Conservation (phyloP, 257 asterid species). For the Echites panduratus region DNA sequence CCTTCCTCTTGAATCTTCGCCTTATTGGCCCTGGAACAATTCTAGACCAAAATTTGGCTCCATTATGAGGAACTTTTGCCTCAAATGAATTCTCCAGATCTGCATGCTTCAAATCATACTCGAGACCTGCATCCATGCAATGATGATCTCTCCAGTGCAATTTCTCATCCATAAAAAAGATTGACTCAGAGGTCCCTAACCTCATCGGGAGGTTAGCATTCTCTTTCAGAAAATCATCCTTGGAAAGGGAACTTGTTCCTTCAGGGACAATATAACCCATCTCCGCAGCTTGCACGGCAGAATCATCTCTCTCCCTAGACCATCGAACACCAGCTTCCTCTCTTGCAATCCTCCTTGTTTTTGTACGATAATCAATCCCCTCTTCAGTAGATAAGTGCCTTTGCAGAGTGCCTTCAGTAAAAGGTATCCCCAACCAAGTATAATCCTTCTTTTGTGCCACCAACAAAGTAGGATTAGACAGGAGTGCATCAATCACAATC, state of each 20-base stretch:
- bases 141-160: conserved; percentile 94
- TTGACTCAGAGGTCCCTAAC: conserved; percentile 49
- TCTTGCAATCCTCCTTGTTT: conserved; percentile 71
- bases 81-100: conserved; percentile 96
- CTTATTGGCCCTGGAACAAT: conserved; percentile 50
- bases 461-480: conserved; percentile 69
- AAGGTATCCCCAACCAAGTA: conserved; percentile 95
- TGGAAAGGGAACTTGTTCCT: conserved; percentile 35
- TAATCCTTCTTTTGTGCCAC: conserved; percentile 73
- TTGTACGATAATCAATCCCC: conserved; percentile 88
- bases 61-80: conserved; percentile 49
- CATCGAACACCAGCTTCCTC: conserved; percentile 72
- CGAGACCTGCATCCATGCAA: conserved; percentile 94
- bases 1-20: conserved; percentile 65
- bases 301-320: conserved; percentile 74
- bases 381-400: conserved; percentile 82
- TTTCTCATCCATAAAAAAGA: conserved; percentile 65
- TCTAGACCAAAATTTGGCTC: conserved; percentile 57
- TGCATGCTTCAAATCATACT: conserved; percentile 91
- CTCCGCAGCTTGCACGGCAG: conserved; percentile 75
- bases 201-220: conserved; percentile 40
- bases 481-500: conserved; percentile 82
- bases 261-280: conserved; percentile 67
- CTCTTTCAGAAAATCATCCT: conserved; percentile 49
- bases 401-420: conserved; percentile 49